These are phyloP conservation scores for Triglochin maritima DNA, from an alignment of 106 monocot species.

Conservation along the genomic window DNA sequence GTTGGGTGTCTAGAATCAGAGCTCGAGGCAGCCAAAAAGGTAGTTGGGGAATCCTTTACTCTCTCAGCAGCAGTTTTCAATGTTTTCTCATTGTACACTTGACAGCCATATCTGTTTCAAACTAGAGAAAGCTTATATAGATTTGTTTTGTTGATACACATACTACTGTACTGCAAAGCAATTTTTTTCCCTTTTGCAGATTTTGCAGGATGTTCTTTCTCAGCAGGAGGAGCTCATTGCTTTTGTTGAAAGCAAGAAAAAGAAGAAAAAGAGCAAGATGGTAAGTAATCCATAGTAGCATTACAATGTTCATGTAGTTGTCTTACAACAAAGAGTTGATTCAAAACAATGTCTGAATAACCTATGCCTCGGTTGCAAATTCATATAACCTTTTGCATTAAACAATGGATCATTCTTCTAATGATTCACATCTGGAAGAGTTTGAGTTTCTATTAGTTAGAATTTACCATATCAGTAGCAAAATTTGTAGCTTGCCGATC, in stretches of 20 bases:
- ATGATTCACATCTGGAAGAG: not conserved
- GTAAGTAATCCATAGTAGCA: not conserved
- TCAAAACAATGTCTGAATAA: not conserved
- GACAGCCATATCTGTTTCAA: not conserved
- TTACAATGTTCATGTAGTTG: too few relatives aligned
- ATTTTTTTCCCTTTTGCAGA: constrained; percentile 3
- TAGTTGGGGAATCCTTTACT: not conserved
- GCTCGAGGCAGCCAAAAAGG: constrained; percentile 23
- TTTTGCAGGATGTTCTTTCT: constrained; percentile 6
- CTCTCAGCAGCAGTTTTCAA: not conserved
- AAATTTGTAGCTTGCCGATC: not conserved
- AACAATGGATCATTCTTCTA: not conserved
- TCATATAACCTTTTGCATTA: not conserved
- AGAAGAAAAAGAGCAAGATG: constrained; percentile 16
- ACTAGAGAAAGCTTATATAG: not conserved
- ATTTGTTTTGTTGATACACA: not conserved
- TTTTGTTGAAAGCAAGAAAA: constrained; percentile 13
- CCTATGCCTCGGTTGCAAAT: not conserved
- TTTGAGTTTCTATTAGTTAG: not conserved
- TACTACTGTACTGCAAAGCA: not conserved
- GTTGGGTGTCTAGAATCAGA: constrained; percentile 11
- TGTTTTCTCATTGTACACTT: not conserved
- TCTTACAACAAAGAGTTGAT: too few relatives aligned
- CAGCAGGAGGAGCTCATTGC: constrained; percentile 14
- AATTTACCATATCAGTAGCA: not conserved